Evolutionary conservation across 1,284 basidiomycete species (phyloP).

Genomic region (Cryptococcus neoformans): DNA sequence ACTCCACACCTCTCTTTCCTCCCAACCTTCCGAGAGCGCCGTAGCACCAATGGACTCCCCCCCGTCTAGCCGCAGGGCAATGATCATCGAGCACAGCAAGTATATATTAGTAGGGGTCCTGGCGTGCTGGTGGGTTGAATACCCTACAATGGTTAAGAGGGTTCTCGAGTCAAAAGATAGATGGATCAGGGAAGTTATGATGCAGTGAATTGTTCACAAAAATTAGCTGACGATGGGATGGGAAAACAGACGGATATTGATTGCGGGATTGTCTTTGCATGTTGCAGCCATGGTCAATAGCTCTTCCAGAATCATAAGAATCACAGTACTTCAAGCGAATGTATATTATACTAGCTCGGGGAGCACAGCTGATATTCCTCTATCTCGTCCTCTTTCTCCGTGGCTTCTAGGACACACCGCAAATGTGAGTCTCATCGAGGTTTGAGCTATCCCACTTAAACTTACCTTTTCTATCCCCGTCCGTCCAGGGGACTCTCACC

Average conservation of each 20-base stretch:
- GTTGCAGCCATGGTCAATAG: conserved; percentile 33
- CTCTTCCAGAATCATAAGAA: not conserved
- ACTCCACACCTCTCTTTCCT: conserved; percentile 24
- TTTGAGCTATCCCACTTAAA: no score
- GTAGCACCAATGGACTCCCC: conserved; percentile 12
- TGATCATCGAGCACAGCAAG: conserved; percentile 43
- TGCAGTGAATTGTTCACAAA: no score
- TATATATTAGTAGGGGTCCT: conserved; percentile 36
- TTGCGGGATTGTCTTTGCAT: conserved; percentile 27
- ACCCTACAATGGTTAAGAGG: conserved; percentile 16
- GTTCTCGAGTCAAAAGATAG: conserved; percentile 17
- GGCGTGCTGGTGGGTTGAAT: conserved; percentile 41
- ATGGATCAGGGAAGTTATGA: conserved; percentile 25
- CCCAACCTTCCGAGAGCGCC: conserved; percentile 13
- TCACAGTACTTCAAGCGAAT: not conserved
- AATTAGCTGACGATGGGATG: no score
- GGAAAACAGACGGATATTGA: conserved; percentile 10
- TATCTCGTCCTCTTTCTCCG: conserved; percentile 49
- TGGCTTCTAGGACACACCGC: conserved; percentile 46
- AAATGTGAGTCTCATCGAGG: conserved; percentile 44
- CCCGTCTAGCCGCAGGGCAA: not conserved
- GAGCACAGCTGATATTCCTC: conserved; percentile 38
- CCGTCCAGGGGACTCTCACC: no score
- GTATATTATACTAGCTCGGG: not conserved
- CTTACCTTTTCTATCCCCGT: no score